A percentile compares a stretch with the other conserved stretches of the same genome.
These are phyloP conservation scores for Naganishia sp. DNA, from an alignment of 1,284 basidiomycete genomes.

Conservation along the genomic window DNA sequence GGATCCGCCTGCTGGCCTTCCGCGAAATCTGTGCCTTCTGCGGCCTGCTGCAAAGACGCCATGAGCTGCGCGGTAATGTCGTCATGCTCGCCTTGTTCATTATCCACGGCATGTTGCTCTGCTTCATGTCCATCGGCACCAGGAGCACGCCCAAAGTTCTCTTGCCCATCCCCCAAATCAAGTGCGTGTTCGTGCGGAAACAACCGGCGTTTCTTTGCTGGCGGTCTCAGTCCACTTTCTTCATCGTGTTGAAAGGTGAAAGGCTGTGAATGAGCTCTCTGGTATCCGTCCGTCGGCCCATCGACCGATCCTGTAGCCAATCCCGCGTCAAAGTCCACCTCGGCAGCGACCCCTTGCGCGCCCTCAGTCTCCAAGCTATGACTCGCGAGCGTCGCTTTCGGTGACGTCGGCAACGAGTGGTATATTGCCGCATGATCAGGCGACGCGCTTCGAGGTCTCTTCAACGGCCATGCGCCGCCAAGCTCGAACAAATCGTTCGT, in stretches of 20 bases:
- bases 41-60: constrained; percentile 23
- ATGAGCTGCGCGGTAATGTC: constrained; percentile 17
- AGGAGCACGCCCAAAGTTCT: neutral
- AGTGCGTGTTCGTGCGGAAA: constrained; percentile 18
- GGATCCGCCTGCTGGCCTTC: neutral
- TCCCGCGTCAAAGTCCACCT: neutral
- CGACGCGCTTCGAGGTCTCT: constrained; percentile 9
- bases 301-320: neutral
- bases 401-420: constrained; percentile 15
- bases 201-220: constrained; percentile 15
- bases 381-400: neutral
- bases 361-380: neutral
- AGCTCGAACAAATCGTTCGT: neutral
- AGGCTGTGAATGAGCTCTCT: constrained; percentile 19
- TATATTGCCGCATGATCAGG: constrained; percentile 5
- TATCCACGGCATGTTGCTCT: neutral
- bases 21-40: constrained; percentile 12
- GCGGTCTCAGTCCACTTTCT: neutral
- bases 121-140: neutral
- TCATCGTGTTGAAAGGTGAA: constrained; percentile 1
- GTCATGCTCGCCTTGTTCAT: neutral
- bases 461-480: neutral
- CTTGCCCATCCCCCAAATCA: constrained; percentile 1
- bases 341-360: neutral
- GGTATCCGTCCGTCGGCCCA: neutral